Evolutionary conservation across 345 rosid species (phyloP).

Genomic region (Heritiera littoralis): DNA sequence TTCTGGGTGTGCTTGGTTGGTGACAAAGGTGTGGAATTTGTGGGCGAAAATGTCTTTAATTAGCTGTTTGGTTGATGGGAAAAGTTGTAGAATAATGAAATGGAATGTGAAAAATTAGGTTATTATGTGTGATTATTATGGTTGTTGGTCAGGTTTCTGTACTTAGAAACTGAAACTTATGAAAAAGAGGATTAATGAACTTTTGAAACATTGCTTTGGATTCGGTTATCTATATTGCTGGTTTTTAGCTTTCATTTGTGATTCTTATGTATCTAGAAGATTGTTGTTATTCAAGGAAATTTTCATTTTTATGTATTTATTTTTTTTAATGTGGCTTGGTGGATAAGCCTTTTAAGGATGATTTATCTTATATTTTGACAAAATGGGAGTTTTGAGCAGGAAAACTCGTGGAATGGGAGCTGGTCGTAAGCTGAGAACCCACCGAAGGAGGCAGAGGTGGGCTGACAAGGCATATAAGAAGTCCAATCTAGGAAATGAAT

Average conservation of each 20-base stretch:
- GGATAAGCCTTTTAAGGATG: not conserved
- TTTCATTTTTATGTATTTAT: not conserved
- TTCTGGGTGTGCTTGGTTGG: constrained; percentile 1
- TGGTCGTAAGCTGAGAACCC: constrained; percentile 79
- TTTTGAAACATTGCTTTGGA: not conserved
- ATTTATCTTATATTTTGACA: not conserved
- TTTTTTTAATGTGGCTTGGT: not conserved
- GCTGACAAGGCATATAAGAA: constrained; percentile 91
- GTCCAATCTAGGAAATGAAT: constrained; percentile 80
- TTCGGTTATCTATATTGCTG: not conserved
- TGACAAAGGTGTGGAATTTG: not conserved
- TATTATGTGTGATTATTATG: not conserved
- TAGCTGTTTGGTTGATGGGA: constrained; percentile 8
- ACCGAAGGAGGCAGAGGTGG: constrained; percentile 86
- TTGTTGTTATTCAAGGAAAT: not conserved
- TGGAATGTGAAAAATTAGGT: not conserved
- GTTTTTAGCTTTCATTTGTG: not conserved
- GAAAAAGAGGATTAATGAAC: not conserved
- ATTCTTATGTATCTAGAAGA: not conserved
- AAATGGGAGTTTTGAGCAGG: constrained; percentile 31
- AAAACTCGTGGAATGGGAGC: constrained; percentile 87
- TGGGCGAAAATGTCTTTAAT: not conserved
- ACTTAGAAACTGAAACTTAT: not conserved
- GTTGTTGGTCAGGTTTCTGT: not conserved
- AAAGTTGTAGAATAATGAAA: not conserved